Evolutionary conservation across 768 basidiomycete species (phyloP).

Genomic region (Cytidiella melzeri): DNA sequence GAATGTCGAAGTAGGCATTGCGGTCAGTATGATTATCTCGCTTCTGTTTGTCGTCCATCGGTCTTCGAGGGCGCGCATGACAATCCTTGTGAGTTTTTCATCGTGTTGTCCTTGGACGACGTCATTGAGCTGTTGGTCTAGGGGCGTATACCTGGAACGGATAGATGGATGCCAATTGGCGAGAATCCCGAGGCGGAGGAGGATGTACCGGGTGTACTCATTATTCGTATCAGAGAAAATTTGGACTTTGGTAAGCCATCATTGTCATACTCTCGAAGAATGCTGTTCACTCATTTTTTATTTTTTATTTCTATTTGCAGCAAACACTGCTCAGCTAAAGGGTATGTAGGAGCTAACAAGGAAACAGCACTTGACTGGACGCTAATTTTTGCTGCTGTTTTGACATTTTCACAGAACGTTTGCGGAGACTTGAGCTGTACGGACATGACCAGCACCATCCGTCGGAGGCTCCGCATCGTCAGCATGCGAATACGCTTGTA

Average conservation of each 20-base stretch:
- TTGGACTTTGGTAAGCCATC: conserved; percentile 74
- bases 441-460: conserved; percentile 79
- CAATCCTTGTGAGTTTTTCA: conserved; percentile 61
- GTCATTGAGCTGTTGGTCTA: conserved; percentile 21
- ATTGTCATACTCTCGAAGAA: no score
- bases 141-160: conserved; percentile 86
- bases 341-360: conserved; percentile 39
- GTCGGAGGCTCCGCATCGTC: conserved; percentile 76
- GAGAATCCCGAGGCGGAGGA: conserved; percentile 84
- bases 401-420: conserved; percentile 45
- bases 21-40: conserved; percentile 83
- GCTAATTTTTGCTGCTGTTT: neutral
- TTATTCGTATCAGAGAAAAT: conserved; percentile 84
- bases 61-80: conserved; percentile 85
- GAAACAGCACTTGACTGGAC: no score
- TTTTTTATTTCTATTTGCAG: no score
- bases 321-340: conserved; percentile 94
- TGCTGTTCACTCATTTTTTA: no score
- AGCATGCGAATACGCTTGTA: conserved; percentile 70
- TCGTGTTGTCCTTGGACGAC: neutral
- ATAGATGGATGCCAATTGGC: conserved; percentile 84
- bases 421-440: conserved; percentile 84
- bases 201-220: conserved; percentile 73
- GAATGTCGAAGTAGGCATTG: conserved; percentile 89
- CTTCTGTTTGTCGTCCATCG: conserved; percentile 85